Conservation (phyloP, 164 flowering plant genomes). For the Vitis amurensis region DNA sequence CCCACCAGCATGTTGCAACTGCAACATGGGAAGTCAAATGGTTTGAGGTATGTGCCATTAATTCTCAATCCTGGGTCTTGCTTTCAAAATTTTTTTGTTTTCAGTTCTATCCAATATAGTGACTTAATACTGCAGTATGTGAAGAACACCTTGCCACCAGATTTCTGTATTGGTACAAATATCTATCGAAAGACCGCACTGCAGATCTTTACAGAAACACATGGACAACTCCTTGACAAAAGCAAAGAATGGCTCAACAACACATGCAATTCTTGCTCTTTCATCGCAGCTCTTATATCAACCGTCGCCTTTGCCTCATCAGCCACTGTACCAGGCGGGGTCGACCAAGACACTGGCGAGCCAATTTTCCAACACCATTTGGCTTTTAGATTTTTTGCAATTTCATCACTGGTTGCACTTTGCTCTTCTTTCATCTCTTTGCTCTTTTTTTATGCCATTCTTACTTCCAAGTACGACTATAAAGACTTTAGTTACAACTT, state of each 20-base stretch:
- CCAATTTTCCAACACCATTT: constrained; percentile 11
- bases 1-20: constrained; percentile 47
- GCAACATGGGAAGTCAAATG: constrained; percentile 57
- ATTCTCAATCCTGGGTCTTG: no score
- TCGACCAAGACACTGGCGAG: neutral
- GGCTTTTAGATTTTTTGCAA: constrained; percentile 18
- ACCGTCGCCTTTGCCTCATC: constrained; percentile 28
- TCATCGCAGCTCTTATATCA: constrained; percentile 26
- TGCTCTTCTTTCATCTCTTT: constrained; percentile 22
- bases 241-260: constrained; percentile 19
- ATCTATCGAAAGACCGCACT: constrained; percentile 9
- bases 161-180: constrained; percentile 15
- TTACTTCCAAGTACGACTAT: constrained; percentile 22
- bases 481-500: constrained; percentile 14
- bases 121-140: constrained; percentile 14
- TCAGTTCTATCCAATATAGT: no score
- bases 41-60: constrained; percentile 33
- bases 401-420: constrained; percentile 22
- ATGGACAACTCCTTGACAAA: constrained; percentile 3
- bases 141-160: constrained; percentile 10
- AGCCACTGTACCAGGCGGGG: constrained; percentile 18
- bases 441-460: constrained; percentile 24
- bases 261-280: constrained; percentile 22
- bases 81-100: no score
- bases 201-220: constrained; percentile 15